A percentile compares a stretch with the other conserved stretches of the same genome.
These are phyloP conservation scores for Combretum micranthum DNA, from an alignment of 345 rosid species.

Conservation along the genomic window DNA sequence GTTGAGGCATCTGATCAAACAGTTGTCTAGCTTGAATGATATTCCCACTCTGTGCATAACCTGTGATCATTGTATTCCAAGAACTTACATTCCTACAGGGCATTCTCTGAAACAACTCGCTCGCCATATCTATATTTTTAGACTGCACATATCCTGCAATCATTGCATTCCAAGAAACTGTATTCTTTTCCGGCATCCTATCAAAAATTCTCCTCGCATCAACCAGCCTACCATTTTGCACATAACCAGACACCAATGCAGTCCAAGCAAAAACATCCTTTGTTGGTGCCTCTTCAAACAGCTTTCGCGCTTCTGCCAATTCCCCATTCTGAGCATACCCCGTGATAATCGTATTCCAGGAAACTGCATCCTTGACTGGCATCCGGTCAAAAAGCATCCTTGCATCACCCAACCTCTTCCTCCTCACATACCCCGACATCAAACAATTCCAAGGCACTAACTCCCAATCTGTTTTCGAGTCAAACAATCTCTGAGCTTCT, in stretches of 20 bases:
- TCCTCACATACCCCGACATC: conserved; percentile 17
- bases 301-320: conserved; percentile 12
- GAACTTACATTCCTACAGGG: conserved; percentile 22
- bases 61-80: conserved; percentile 31
- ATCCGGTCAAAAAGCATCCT: conserved; percentile 14
- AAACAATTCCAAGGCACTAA: conserved; percentile 19
- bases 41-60: conserved; percentile 22
- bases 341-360: conserved; percentile 15
- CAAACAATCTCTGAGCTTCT: conserved; percentile 15
- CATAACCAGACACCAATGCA: conserved; percentile 15
- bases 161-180: conserved; percentile 23
- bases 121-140: conserved; percentile 9
- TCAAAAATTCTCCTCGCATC: conserved; percentile 10
- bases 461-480: conserved; percentile 16
- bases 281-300: conserved; percentile 15
- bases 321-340: conserved; percentile 17
- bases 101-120: conserved; percentile 24
- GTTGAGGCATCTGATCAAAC: conserved; percentile 21
- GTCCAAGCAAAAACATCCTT: conserved; percentile 23
- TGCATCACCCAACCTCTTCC: conserved; percentile 11
- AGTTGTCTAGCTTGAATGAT: conserved; percentile 18
- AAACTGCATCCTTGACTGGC: conserved; percentile 15
- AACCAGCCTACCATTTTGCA: conserved; percentile 19
- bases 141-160: conserved; percentile 15
- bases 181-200: conserved; percentile 17